phyloP scores from a whole-genome alignment of 352 stramenopile species.

The Phytopythium montanum region DNA sequence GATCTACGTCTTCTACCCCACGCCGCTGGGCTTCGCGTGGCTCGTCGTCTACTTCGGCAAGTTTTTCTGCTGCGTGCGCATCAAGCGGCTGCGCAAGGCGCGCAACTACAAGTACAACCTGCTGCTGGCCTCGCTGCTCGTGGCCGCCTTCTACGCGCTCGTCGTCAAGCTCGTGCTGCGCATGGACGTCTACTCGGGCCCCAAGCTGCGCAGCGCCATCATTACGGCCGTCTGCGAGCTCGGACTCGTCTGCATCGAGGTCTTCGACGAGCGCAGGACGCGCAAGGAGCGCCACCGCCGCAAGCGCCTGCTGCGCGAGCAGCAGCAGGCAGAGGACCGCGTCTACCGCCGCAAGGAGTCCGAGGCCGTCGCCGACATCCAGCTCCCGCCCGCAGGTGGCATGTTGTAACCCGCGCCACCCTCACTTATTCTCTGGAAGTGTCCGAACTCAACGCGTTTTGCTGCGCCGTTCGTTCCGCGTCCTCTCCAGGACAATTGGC shows the following conservation, averaged over 20 bases:
- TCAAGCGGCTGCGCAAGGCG: background rate
- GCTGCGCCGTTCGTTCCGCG: background rate
- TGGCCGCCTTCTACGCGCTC: conserved; percentile 31
- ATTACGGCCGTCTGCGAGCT: background rate
- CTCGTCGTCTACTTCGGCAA: background rate
- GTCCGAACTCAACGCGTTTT: background rate
- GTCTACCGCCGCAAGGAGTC: conserved; percentile 22
- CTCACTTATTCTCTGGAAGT: background rate
- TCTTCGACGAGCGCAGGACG: background rate
- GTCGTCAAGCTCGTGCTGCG: conserved; percentile 28
- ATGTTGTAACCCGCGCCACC: conserved; percentile 22
- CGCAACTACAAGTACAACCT: background rate
- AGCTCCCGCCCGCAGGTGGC: conserved; percentile 17
- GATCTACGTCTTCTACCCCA: background rate
- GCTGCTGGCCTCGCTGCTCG: background rate
- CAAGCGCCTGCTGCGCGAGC: conserved; percentile 51
- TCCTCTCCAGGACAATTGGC: too few relatives aligned
- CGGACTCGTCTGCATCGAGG: background rate
- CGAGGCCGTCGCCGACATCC: conserved; percentile 21
- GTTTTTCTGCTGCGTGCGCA: background rate
- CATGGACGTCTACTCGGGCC: background rate
- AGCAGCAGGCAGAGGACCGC: conserved; percentile 26
- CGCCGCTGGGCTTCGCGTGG: background rate
- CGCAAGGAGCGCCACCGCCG: conserved; percentile 52
- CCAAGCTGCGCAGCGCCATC: background rate